Evolutionary conservation across 176 grass and related monocot species (phyloP).

Genomic region (Thalia dealbata): DNA sequence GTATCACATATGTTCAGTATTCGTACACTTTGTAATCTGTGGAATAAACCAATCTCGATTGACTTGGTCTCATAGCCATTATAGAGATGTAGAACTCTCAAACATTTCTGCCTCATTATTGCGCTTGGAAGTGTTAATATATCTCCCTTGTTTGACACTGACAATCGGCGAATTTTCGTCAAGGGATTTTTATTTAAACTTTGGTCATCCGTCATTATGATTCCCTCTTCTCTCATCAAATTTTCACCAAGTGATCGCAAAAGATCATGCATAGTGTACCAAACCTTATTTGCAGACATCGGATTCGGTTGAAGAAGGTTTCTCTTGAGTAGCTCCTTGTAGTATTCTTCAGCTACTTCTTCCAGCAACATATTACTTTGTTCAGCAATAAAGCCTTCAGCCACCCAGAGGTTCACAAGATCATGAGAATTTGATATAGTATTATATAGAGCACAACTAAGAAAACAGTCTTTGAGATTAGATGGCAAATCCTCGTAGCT

Average conservation of each 20-base stretch:
- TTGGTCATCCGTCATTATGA: neutral
- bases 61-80: neutral
- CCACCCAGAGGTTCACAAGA: conserved; percentile 25
- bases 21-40: neutral
- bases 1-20: conserved; percentile 51
- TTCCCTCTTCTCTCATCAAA: too few species aligned
- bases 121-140: neutral
- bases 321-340: too few species aligned
- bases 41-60: neutral
- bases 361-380: conserved; percentile 13
- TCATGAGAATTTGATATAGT: neutral
- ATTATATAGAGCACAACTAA: conserved; percentile 19
- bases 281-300: neutral
- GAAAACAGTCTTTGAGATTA: conserved; percentile 33
- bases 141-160: neutral
- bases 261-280: neutral
- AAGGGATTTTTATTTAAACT: neutral
- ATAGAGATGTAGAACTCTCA: neutral
- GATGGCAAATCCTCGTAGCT: conserved; percentile 35
- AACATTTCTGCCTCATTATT: neutral
- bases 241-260: conserved; percentile 9
- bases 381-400: conserved; percentile 24
- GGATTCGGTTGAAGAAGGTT: conserved; percentile 28
- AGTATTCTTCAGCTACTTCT: too few species aligned
- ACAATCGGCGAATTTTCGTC: neutral